Base-by-base conservation (phyloP, 768 basidiomycete genomes). In the Imleria badia region DNA sequence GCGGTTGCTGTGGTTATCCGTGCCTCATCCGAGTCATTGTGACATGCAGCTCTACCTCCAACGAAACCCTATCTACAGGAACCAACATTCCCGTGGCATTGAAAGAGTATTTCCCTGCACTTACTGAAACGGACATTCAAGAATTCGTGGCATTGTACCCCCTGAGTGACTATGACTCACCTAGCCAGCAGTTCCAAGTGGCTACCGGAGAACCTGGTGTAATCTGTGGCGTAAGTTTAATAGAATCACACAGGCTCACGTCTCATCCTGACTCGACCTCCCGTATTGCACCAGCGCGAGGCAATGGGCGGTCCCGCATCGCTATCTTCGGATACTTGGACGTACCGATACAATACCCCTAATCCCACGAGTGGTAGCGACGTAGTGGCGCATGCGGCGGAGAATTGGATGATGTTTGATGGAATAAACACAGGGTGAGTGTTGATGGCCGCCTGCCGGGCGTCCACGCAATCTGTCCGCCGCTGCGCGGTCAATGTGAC, bases 321-420 rank as follows among this genome's bases (percentile, higher is more conserved):
- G 1, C 51, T 66, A 19, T 56, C 22, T 36, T 67, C 62, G 15
- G 67, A 69, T 15, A 67, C 78, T 3, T 85, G 76, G 75, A 80
- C 79, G 13, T 85, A 84, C 60, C 75, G 83, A 26, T 85, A 83
- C 65, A 84, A 85, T 65, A 80, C 84, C 54, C 69, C 73, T 5
- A 78, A 81, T 48, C 79, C 79, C 8, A 78, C 79, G 0, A 56
- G 58, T 5, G 69, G 69, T 15, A 69, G 70, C 17, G 48, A 64
- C 1, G 69, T 47, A 10, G 78, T 81, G 2, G 66, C 48, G 2
- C 84, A 85, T 56, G 77, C 84, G 8, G 75, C 85, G 1, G 85
- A 84, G 63, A 84, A 86, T 60, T 85, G 81, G 80, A 84, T 84
- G 81, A 81, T 85, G 83, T 85, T 84, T 71, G 65, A 68, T 20